phyloP scores from a whole-genome alignment of 768 basidiomycete species.

The Leccinum rimulosum region DNA sequence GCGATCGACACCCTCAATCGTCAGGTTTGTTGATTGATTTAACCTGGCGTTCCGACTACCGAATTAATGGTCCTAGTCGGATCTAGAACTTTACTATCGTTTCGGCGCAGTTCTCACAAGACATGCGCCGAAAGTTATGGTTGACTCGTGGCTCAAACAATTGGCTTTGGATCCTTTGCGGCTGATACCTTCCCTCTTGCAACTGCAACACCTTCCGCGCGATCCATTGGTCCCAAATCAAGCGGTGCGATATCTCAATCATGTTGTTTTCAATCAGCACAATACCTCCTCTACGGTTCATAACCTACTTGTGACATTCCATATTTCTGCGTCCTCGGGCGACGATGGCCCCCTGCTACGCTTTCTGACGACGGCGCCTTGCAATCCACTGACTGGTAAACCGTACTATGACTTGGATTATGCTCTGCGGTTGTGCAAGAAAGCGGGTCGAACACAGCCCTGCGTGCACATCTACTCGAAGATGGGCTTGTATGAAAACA shows the following conservation, averaged over 20 bases:
- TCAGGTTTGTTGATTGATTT: slow-evolving; percentile 51
- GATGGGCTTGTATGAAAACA: slow-evolving; percentile 96
- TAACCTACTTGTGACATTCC: slow-evolving; percentile 90
- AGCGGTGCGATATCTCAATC: slow-evolving; percentile 84
- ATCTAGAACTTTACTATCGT: slow-evolving; percentile 88
- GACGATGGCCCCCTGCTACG: slow-evolving; percentile 79
- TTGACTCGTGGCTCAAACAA: slow-evolving; percentile 91
- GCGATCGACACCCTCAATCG: slow-evolving; percentile 89
- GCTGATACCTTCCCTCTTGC: slow-evolving; percentile 86
- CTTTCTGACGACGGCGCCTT: slow-evolving; percentile 80
- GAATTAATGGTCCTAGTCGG: slow-evolving; percentile 46
- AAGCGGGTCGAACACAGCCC: slow-evolving; percentile 73
- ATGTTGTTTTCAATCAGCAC: slow-evolving; percentile 77
- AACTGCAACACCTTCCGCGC: slow-evolving; percentile 68
- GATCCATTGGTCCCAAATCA: slow-evolving; percentile 79
- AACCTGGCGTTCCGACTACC: neutral
- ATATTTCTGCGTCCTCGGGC: slow-evolving; percentile 55
- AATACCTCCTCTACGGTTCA: slow-evolving; percentile 86
- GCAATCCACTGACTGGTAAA: slow-evolving; percentile 75
- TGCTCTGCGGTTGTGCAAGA: slow-evolving; percentile 88
- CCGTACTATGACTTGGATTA: slow-evolving; percentile 98
- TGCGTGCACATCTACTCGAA: slow-evolving; percentile 97
- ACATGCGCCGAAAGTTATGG: slow-evolving; percentile 82
- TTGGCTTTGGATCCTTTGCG: slow-evolving; percentile 75
- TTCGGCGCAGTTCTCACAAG: slow-evolving; percentile 88